A percentile compares a stretch with the other conserved stretches of the same genome.
Conservation (phyloP, 805 yeast species). For the Saturnispora dispora region DNA sequence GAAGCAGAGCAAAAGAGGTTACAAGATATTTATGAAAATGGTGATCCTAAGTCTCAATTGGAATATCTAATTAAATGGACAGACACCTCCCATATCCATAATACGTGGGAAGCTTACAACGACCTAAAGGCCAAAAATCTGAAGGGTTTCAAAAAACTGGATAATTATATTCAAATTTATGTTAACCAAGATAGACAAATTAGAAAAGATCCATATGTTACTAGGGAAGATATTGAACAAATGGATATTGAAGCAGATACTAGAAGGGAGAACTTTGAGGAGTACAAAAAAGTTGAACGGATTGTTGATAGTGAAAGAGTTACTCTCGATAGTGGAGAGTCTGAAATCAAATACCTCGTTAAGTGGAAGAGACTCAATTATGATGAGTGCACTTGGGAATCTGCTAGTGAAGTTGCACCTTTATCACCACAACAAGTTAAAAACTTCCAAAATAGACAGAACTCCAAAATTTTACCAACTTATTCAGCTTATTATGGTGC, state of each 20-base stretch:
- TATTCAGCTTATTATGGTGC: conserved; percentile 68
- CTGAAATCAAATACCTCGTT: conserved; percentile 70
- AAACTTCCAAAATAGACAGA: conserved; percentile 69
- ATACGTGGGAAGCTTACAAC: conserved; percentile 80
- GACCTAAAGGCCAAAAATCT: conserved; percentile 34
- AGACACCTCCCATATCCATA: conserved; percentile 82
- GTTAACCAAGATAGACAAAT: conserved; percentile 67
- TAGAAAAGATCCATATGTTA: conserved; percentile 69
- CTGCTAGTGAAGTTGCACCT: conserved; percentile 77
- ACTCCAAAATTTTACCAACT: conserved; percentile 77
- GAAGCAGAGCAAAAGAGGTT: conserved; percentile 19
- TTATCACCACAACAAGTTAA: conserved; percentile 78
- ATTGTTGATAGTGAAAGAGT: conserved; percentile 79
- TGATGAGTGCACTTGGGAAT: conserved; percentile 97
- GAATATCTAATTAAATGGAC: conserved; percentile 76
- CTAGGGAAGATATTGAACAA: conserved; percentile 86
- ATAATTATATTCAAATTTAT: conserved; percentile 77
- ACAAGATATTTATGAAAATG: conserved; percentile 18
- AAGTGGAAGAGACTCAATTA: conserved; percentile 92
- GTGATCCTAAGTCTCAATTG: conserved; percentile 48
- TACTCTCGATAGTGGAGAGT: conserved; percentile 48
- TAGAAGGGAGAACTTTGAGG: conserved; percentile 71
- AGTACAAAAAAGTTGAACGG: conserved; percentile 80
- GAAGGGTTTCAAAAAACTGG: conserved; percentile 79
- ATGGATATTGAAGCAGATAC: conserved; percentile 89